Conservation (phyloP, 208 protist genomes). For the Eutreptiella sp. region DNA sequence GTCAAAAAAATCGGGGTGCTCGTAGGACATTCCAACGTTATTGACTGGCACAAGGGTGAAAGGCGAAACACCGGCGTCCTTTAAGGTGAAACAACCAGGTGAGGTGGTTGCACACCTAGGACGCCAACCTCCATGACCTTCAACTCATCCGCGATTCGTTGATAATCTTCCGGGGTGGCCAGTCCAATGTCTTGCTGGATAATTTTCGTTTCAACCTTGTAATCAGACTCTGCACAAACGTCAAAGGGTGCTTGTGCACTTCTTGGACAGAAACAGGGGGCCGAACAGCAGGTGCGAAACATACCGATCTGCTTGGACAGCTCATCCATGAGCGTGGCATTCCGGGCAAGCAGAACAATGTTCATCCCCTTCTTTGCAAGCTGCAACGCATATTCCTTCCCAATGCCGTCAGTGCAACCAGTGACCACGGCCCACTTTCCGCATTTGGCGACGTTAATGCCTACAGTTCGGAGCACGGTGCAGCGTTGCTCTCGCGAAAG, state of each 20-base stretch:
- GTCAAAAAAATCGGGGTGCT: slow-evolving; percentile 77
- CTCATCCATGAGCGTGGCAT: slow-evolving; percentile 71
- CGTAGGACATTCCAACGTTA: slow-evolving; percentile 86
- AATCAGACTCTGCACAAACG: slow-evolving; percentile 31
- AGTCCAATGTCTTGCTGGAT: slow-evolving; percentile 73
- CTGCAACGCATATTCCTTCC: slow-evolving; percentile 73
- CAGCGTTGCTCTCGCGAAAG: too few relatives aligned
- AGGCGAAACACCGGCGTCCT: too few relatives aligned
- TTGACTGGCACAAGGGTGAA: too few relatives aligned
- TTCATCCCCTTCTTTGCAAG: slow-evolving; percentile 79
- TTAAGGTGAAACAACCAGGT: too few relatives aligned
- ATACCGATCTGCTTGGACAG: slow-evolving; percentile 58
- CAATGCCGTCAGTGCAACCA: slow-evolving; percentile 87
- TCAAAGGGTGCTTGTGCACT: not conserved
- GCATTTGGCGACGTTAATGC: slow-evolving; percentile 55
- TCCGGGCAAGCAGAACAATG: slow-evolving; percentile 71
- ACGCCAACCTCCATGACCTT: slow-evolving; percentile 51
- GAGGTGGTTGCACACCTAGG: too few relatives aligned
- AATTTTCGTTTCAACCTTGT: slow-evolving; percentile 56
- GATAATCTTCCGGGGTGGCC: slow-evolving; percentile 50
- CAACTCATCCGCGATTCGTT: slow-evolving; percentile 49
- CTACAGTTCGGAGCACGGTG: too few relatives aligned
- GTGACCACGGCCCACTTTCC: slow-evolving; percentile 83
- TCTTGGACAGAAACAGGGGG: too few relatives aligned
- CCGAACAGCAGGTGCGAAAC: slow-evolving; percentile 19